Evolutionary conservation across 495 filamentous ascomycete genomes (phyloP).

Genomic region (Aspergillus incahuasiensis): DNA sequence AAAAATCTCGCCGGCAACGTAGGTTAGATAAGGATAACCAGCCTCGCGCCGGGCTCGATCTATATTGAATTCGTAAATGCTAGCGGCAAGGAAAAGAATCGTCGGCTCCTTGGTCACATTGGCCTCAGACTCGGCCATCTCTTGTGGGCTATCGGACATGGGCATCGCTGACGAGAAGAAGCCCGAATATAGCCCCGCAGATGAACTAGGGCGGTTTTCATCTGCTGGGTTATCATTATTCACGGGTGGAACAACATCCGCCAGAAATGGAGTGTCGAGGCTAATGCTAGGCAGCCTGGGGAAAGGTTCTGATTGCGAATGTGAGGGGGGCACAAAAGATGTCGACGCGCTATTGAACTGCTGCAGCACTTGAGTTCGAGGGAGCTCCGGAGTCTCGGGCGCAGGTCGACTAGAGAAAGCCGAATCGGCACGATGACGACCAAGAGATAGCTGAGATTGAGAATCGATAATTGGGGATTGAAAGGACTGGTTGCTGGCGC

Average conservation of each 20-base stretch:
- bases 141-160: constrained; percentile 58
- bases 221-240: constrained; percentile 8
- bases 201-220: constrained; percentile 26
- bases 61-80: constrained; percentile 94
- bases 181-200: constrained; percentile 49
- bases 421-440: constrained; percentile 33
- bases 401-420: constrained; percentile 25
- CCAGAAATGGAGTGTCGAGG: constrained; percentile 42
- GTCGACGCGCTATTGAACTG: constrained; percentile 24
- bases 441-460: constrained; percentile 24
- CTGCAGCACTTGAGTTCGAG: constrained; percentile 28
- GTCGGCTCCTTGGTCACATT: constrained; percentile 36
- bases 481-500: constrained; percentile 30
- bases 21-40: constrained; percentile 93
- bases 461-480: constrained; percentile 33
- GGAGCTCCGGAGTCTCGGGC: constrained; percentile 19
- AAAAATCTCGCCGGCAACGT: constrained; percentile 88
- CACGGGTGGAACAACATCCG: constrained; percentile 28
- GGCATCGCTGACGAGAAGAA: constrained; percentile 85
- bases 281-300: constrained; percentile 38
- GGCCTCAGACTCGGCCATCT: constrained; percentile 19
- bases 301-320: constrained; percentile 31
- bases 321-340: constrained; percentile 3
- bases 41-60: constrained; percentile 86
- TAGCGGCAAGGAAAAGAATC: constrained; percentile 84